phyloP scores from a whole-genome alignment of 2,329 filamentous ascomycete genomes.

The Metarhizium sp. region DNA sequence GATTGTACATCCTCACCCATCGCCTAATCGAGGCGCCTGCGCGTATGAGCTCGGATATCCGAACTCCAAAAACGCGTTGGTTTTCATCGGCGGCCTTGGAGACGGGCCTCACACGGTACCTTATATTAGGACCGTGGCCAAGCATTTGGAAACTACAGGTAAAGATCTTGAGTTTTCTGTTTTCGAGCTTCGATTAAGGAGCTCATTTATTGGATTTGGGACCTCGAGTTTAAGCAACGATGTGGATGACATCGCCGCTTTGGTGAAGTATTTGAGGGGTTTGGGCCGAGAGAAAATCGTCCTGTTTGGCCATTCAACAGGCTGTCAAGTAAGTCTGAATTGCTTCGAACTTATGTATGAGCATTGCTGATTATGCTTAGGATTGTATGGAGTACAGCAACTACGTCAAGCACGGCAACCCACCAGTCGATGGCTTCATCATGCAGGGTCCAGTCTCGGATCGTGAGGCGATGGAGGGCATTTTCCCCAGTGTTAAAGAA shows the following conservation, averaged over 20 bases:
- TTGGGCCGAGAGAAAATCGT: constrained; percentile 43
- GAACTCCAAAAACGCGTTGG: constrained; percentile 44
- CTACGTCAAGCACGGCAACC: constrained; percentile 28
- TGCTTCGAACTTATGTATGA: neutral
- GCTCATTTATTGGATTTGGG: constrained; percentile 44
- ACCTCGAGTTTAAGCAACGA: constrained; percentile 40
- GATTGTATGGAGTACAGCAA: constrained; percentile 48
- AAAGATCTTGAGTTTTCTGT: constrained; percentile 37
- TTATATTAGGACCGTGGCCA: constrained; percentile 42
- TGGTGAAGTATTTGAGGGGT: constrained; percentile 44
- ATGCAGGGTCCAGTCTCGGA: constrained; percentile 76
- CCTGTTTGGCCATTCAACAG: constrained; percentile 50
- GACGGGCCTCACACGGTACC: constrained; percentile 59
- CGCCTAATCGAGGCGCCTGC: constrained; percentile 27
- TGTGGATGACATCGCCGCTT: constrained; percentile 40
- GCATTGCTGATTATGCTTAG: constrained; percentile 19
- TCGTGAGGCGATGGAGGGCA: constrained; percentile 49
- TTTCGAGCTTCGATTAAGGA: constrained; percentile 47
- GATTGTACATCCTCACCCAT: constrained; percentile 36
- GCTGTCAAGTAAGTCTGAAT: constrained; percentile 37
- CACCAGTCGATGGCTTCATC: constrained; percentile 64
- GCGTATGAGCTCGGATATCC: constrained; percentile 38
- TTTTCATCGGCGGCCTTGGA: constrained; percentile 62
- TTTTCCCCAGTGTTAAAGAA: constrained; percentile 35
- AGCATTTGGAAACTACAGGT: constrained; percentile 26